Evolutionary conservation across 805 yeast species (phyloP), one percentile per base, ranked within the genome.

Genomic region (Aciculoconidium aculeatum): DNA sequence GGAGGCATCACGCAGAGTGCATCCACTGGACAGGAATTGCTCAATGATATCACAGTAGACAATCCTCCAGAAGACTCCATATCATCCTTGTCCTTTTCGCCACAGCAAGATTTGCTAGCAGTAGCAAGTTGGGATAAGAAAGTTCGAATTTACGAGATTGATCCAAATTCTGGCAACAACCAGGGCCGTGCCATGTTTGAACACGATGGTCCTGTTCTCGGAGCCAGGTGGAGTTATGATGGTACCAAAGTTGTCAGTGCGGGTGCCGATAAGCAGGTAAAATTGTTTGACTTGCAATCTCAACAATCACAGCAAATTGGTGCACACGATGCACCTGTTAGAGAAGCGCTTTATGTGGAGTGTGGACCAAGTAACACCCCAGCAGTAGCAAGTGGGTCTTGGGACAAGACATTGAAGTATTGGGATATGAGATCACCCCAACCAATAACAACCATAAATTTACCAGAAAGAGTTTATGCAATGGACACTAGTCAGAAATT

Each of bases 121-220:
- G 92, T 77, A 3, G 72, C 94, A 11, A 80, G 94, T 11, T 92
- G 98, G 98, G 98, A 92, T 58, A 83, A 81, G 45, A 87, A 86
- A 51, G 96, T 86, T 23, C 72, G 97, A 37, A 79, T 92, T 32
- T 92, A 92, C 66, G 97, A 92, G 55, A 76, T 88, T 11, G 72
- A 67, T 51, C 69, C 78, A 23, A 65, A 70, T 31, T 70, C 72
- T 21, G 96, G 96, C 4, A 72, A 74, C 32, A 77, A 85, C 16
- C 92, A 83, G 46, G 96, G 95, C 6, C 63, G 95, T 28, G 96
- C 96, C 0, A 53, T 88, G 47, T 88, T 71, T 55, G 94, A 84
- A 49, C 96, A 90, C 52, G 84, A 80, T 20, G 96, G 74, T 0
- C 96, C 97, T 0, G 95, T 84, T 3, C 61, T 92, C 30, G 60